Percentiles rank a stretch among this genome's conserved stretches.
phyloP scores from a whole-genome alignment of 2,329 filamentous ascomycete genomes.

The Fusarium hostae region DNA sequence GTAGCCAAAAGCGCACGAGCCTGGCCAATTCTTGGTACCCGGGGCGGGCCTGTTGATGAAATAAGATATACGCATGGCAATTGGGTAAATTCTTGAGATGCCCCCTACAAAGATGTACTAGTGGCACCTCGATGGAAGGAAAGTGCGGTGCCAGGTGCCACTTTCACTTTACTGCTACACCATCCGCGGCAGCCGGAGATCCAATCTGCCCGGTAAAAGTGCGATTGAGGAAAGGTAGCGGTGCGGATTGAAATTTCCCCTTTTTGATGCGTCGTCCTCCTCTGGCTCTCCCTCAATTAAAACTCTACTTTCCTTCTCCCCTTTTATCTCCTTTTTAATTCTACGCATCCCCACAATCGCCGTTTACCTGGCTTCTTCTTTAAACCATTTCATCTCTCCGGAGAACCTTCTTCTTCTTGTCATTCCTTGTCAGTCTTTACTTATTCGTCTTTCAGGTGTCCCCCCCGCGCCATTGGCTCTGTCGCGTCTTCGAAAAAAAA shows the following conservation, averaged over 20 bases:
- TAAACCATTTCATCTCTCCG: constrained; percentile 37
- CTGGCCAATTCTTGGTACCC: constrained; percentile 23
- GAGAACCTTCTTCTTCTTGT: constrained; percentile 50
- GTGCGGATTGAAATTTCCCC: constrained; percentile 51
- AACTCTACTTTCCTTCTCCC: constrained; percentile 42
- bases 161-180: constrained; percentile 33
- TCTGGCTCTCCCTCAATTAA: constrained; percentile 37
- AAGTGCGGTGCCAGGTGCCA: constrained; percentile 41
- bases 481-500: constrained; percentile 37
- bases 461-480: constrained; percentile 42
- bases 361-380: constrained; percentile 31
- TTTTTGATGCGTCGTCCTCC: constrained; percentile 47
- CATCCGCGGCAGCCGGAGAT: constrained; percentile 28
- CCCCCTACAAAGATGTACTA: constrained; percentile 35
- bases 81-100: constrained; percentile 36
- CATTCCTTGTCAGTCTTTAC: constrained; percentile 49
- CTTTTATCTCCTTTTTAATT: constrained; percentile 43
- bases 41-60: constrained; percentile 26
- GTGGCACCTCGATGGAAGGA: constrained; percentile 35
- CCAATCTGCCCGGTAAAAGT: constrained; percentile 33
- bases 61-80: constrained; percentile 32
- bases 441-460: constrained; percentile 32
- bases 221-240: constrained; percentile 17
- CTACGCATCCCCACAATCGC: constrained; percentile 38
- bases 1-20: constrained; percentile 25